Base-by-base conservation (phyloP, 1,139 yeast genomes). In the Arxiozyma slooffiae region DNA sequence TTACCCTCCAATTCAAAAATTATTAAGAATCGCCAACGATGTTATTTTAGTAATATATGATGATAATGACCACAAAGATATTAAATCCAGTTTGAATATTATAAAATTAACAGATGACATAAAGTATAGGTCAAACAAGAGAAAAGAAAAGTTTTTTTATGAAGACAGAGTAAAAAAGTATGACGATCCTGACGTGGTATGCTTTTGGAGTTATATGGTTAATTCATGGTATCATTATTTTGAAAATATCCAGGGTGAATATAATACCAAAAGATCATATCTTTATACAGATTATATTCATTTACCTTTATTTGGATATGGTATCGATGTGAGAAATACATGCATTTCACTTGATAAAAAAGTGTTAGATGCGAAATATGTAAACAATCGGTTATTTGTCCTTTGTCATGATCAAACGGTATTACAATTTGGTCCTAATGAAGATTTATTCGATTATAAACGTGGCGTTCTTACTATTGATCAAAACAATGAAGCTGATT, bases 361-460 rank as follows among this genome's bases (percentile, higher is more conserved):
- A 18, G 40, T 45, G 1, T 14, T 37, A 9, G 48, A 45, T 20
- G 17, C 26, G 20, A 23, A 16, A 9, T 45, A 38, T 45, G n/a
- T 6, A 18, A 37, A 45, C 24, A 17, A 17, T 17, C 16, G 24
- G 8, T 26, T 45, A 11, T 23, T 9, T 38, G 42, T 45, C 6
- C 26, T 45, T 21, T 17, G 36, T 17, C 34, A 45, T 8, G 41
- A 45, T 30, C 48, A 45, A 24, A 45, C 36, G 38, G 17, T 45
- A 14, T 18, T 45, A 9, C 41, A 45, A 18, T 45, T 45, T 30
- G 38, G 43, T 23, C 17, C 18, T n/a, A 23, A 18, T 7, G 30
- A 23, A n/a, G 20, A 7, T 8, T 16, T 23, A 7, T 40, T 40
- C n/a, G 43, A 40, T 23, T 6, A 5, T 9, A 40, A 23, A n/a